Evolutionary conservation across 306 rosid species (phyloP).

Genomic region (Dicorynia guianensis): DNA sequence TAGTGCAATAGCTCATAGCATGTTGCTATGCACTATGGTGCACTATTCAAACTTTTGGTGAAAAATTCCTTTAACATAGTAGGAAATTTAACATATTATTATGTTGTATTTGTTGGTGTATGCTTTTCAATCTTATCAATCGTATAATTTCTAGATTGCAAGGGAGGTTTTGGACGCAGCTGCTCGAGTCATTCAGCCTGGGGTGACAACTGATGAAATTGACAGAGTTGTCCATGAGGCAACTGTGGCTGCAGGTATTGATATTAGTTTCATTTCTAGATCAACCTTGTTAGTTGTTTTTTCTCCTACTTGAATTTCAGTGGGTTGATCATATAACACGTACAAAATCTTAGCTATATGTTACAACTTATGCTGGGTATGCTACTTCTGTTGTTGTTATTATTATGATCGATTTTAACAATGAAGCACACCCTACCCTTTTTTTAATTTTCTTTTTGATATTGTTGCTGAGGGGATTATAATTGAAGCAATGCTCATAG

Average conservation of each 20-base stretch:
- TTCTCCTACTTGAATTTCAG: background rate
- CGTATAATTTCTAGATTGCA: slow-evolving; percentile 61
- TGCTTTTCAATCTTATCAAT: background rate
- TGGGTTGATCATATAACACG: background rate
- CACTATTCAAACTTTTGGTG: slow-evolving; percentile 27
- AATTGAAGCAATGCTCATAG: no score
- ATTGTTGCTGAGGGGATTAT: no score
- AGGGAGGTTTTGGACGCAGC: slow-evolving; percentile 96
- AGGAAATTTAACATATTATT: no score
- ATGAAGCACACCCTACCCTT: background rate
- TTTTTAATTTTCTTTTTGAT: background rate
- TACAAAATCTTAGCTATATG: background rate
- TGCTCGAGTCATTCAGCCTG: slow-evolving; percentile 81
- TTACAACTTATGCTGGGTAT: background rate
- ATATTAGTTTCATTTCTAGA: slow-evolving; percentile 28
- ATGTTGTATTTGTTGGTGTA: background rate
- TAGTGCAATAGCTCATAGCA: no score
- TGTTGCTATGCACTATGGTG: no score
- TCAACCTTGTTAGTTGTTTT: background rate
- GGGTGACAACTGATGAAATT: slow-evolving; percentile 94
- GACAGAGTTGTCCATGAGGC: slow-evolving; percentile 93
- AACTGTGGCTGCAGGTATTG: slow-evolving; percentile 84
- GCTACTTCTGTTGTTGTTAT: background rate
- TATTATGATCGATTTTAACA: background rate
- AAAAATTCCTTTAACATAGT: background rate